Evolutionary conservation across 495 filamentous ascomycete genomes (phyloP).

Genomic region (Pyrenula massariospora): DNA sequence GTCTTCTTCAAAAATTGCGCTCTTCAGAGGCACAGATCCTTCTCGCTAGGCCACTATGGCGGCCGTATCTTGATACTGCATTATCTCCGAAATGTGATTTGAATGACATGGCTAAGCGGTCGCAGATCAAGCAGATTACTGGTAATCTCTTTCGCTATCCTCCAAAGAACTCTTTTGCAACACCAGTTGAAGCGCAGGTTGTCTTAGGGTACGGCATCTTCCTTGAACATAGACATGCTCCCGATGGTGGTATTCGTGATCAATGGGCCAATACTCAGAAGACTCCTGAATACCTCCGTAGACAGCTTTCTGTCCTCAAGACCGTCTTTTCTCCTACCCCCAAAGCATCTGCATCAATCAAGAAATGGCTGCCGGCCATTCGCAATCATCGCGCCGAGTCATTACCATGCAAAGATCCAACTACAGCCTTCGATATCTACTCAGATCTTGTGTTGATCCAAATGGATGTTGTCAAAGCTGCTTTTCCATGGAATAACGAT

Average conservation of each 20-base stretch:
- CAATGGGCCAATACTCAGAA: neutral
- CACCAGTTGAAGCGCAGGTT: neutral
- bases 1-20: too few relatives aligned
- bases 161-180: neutral
- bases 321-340: neutral
- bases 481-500: neutral
- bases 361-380: neutral
- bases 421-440: neutral
- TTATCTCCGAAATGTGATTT: neutral
- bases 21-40: too few relatives aligned
- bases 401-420: neutral
- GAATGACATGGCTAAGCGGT: neutral
- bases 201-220: neutral
- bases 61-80: neutral
- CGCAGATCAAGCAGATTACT: neutral
- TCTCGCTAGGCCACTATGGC: neutral
- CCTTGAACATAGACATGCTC: neutral
- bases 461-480: neutral
- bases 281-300: neutral
- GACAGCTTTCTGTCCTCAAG: neutral
- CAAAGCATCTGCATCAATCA: neutral
- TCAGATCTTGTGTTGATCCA: neutral
- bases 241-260: neutral
- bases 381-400: neutral
- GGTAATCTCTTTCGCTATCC: neutral